A percentile compares a stretch with the other conserved stretches of the same genome.
Conservation (phyloP, 1,139 yeast species). For the Lodderomyces jiufengensis region DNA sequence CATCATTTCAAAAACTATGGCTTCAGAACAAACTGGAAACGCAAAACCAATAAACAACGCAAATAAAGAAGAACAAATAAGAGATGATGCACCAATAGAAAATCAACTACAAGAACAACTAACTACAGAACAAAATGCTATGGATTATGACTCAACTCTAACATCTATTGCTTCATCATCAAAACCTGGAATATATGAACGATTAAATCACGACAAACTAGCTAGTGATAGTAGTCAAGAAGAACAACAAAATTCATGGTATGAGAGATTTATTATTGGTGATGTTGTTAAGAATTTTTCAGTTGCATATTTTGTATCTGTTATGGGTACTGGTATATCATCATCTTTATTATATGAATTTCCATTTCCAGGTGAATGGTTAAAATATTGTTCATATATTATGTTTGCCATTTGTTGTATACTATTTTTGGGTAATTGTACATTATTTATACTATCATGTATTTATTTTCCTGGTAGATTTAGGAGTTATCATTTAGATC, state of each 20-base stretch:
- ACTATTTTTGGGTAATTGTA: conserved; percentile 38
- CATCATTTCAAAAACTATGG: too few relatives aligned
- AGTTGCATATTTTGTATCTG: conserved; percentile 64
- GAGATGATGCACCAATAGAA: not conserved
- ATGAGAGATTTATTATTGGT: conserved; percentile 10
- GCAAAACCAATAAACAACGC: too few relatives aligned
- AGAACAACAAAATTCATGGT: conserved; percentile 4
- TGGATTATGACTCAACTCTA: conserved; percentile 12
- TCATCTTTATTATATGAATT: conserved; percentile 56
- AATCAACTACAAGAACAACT: conserved; percentile 1
- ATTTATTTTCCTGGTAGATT: conserved; percentile 32
- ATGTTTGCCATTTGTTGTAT: conserved; percentile 52
- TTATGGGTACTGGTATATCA: conserved; percentile 86
- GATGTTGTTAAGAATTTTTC: conserved; percentile 33
- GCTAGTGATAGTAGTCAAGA: too few relatives aligned
- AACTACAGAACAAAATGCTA: conserved; percentile 6
- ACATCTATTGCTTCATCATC: conserved; percentile 6
- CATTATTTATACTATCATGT: conserved; percentile 21
- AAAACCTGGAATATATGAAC: not conserved
- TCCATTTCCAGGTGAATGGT: conserved; percentile 65
- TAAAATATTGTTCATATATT: conserved; percentile 52
- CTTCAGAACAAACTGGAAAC: too few relatives aligned
- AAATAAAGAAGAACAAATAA: not conserved
- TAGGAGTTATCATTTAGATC: conserved; percentile 37
- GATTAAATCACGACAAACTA: too few relatives aligned